Conservation (phyloP, 2,329 filamentous ascomycete species). For the Pseudovirgaria hyperparasitica region DNA sequence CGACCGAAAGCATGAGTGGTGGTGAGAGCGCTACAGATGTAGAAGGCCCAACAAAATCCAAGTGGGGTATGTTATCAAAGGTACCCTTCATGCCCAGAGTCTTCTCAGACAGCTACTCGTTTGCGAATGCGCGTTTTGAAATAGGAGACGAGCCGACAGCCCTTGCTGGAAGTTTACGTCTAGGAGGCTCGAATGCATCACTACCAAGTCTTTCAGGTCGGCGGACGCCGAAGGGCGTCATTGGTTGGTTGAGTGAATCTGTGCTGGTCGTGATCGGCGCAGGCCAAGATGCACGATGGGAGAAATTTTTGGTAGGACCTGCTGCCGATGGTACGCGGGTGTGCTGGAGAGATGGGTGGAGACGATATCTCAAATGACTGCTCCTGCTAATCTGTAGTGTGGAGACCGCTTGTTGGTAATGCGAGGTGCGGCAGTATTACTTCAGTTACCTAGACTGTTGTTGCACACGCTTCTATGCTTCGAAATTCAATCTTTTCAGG, state of each 20-base stretch:
- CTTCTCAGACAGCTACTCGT: constrained; percentile 84
- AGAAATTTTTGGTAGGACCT: constrained; percentile 66
- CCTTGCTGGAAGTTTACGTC: constrained; percentile 9
- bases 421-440: too few species aligned
- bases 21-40: constrained; percentile 1
- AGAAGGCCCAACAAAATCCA: constrained; percentile 33
- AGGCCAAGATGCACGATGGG: constrained; percentile 72
- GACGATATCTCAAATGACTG: constrained; percentile 49
- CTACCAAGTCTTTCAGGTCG: constrained; percentile 41
- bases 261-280: constrained; percentile 67
- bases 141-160: constrained; percentile 56
- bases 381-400: too few species aligned
- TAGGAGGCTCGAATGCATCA: constrained; percentile 28
- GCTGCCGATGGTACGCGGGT: constrained; percentile 54
- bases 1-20: constrained; percentile 4
- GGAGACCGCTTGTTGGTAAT: too few species aligned
- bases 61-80: constrained; percentile 76
- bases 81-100: constrained; percentile 74
- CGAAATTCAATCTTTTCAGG: background rate
- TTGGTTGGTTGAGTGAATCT: constrained; percentile 71
- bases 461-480: background rate
- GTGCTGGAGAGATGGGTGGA: constrained; percentile 67
- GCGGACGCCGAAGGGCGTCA: constrained; percentile 63
- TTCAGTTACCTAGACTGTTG: too few species aligned
- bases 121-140: constrained; percentile 68